A percentile compares a stretch with the other conserved stretches of the same genome.
Conservation (phyloP, 139 green algal genomes). For the Chlamydomonas sp. region DNA sequence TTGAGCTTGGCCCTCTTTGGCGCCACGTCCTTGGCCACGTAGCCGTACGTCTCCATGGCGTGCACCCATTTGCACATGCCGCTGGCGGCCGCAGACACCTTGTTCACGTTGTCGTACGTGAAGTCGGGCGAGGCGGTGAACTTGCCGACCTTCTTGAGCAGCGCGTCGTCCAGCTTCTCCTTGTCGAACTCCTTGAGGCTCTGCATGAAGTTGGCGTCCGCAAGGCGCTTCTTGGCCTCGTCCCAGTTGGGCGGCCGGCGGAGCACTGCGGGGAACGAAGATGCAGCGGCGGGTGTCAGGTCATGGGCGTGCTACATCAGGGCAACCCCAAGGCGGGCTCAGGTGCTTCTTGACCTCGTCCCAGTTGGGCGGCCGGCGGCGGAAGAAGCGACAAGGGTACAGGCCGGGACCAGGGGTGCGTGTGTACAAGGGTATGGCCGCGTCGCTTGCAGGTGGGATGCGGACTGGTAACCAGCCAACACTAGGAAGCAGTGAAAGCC, state of each 20-base stretch:
- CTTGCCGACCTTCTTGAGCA: conserved; percentile 87
- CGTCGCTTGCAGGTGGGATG: too few relatives aligned
- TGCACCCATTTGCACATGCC: conserved; percentile 88
- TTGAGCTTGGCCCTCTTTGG: conserved; percentile 91
- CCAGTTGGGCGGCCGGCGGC: neutral
- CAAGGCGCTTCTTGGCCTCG: conserved; percentile 81
- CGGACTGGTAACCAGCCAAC: too few relatives aligned
- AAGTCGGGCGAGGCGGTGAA: conserved; percentile 78
- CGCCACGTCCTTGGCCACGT: conserved; percentile 83
- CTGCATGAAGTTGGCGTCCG: conserved; percentile 82
- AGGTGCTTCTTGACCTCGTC: neutral
- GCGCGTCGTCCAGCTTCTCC: conserved; percentile 78
- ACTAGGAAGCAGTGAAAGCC: too few relatives aligned
- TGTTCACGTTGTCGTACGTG: conserved; percentile 72
- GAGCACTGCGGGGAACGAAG: conserved; percentile 57
- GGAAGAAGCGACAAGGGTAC: neutral
- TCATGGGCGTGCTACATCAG: too few relatives aligned
- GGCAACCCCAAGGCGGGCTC: too few relatives aligned
- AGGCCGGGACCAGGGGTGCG: neutral
- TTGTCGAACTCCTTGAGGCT: conserved; percentile 87
- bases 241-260: conserved; percentile 84
- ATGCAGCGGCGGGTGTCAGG: too few relatives aligned
- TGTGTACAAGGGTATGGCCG: too few relatives aligned
- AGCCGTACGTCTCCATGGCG: conserved; percentile 87
- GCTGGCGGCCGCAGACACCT: conserved; percentile 69